These are phyloP conservation scores for Blastocladiella emersonii DNA, from an alignment of 371 early-diverging fungal genomes.

Conservation along the genomic window DNA sequence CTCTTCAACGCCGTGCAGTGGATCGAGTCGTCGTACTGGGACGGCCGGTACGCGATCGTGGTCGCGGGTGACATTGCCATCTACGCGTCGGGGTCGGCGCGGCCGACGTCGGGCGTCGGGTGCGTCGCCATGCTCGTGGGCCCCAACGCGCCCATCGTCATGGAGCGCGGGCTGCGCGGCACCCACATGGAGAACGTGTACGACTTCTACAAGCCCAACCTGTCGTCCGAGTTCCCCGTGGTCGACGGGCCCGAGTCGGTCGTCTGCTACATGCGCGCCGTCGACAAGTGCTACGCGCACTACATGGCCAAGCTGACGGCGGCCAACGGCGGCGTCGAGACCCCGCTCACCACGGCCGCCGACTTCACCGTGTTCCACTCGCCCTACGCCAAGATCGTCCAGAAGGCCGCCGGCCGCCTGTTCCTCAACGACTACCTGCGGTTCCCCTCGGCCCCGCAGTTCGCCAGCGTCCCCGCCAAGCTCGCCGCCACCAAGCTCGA, in stretches of 20 bases:
- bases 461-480: constrained; percentile 22
- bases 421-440: constrained; percentile 66
- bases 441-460: constrained; percentile 50
- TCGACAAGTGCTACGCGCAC: constrained; percentile 71
- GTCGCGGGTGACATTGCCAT: constrained; percentile 95
- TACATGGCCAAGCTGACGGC: constrained; percentile 57
- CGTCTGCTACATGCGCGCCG: constrained; percentile 79
- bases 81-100: constrained; percentile 79
- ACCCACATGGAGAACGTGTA: constrained; percentile 93
- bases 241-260: constrained; percentile 91
- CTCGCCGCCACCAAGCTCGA: constrained; percentile 34
- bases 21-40: constrained; percentile 86
- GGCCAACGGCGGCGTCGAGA: constrained; percentile 2
- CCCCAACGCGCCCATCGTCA: constrained; percentile 81
- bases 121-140: constrained; percentile 89
- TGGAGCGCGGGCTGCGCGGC: constrained; percentile 76
- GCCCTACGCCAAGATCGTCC: constrained; percentile 91
- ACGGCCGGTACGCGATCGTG: constrained; percentile 81
- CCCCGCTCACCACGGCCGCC: constrained; percentile 43
- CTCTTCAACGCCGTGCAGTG: constrained; percentile 93
- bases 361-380: constrained; percentile 89
- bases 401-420: constrained; percentile 80
- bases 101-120: constrained; percentile 94
- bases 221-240: constrained; percentile 86
- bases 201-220: constrained; percentile 97